Evolutionary conservation across 805 yeast genomes (phyloP), one percentile per base, ranked within the genome.

Genomic region (Kazachstania africana): DNA sequence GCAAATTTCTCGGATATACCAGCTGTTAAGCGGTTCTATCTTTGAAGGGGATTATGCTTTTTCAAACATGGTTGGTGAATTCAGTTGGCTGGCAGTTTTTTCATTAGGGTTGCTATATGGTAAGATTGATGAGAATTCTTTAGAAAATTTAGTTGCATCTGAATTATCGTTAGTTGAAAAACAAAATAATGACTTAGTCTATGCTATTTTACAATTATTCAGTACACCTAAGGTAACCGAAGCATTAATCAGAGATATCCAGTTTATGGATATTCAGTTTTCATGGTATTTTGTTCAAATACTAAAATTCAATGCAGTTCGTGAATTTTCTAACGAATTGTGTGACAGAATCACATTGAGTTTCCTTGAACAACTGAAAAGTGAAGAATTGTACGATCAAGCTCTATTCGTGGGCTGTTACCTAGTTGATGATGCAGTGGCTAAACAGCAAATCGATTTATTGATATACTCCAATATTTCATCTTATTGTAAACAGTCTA

Each of bases 1-100:
- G 1, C 57, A 68, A 3, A 53, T 82, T 14, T 48, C 71, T 12
- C 72, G 75, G 41, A 63, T 83, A 1, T 80, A 77, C 53, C 71
- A 72, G 37, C 53, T 87, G 4, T 59, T 87, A 12, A 60, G 79
- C 2, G 81, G 82, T 9, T 57, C 65, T 6, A 44, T 63, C 12
- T 46, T 63, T 12, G 39, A 48, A 2, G 40, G 43, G 5, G 42
- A 45, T 5, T 32, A 42, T 17, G 46, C 58, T 15, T 57, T 55
- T 3, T 13, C 25, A 3, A 55, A 60, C 4, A 55, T 66, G 12
- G 40, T 63, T 3, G 57, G 55, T 3, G 70, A 65, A 2, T 61
- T 80, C 18, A 67, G 78, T 12, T 81, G 95, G 93, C 64, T 69
- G 36, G 60, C 77, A 20, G 63, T 69, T 16, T 60, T 87, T 20